Base-by-base conservation (phyloP, 2,329 filamentous ascomycete genomes). In the Emmonsiellopsis sp. region DNA sequence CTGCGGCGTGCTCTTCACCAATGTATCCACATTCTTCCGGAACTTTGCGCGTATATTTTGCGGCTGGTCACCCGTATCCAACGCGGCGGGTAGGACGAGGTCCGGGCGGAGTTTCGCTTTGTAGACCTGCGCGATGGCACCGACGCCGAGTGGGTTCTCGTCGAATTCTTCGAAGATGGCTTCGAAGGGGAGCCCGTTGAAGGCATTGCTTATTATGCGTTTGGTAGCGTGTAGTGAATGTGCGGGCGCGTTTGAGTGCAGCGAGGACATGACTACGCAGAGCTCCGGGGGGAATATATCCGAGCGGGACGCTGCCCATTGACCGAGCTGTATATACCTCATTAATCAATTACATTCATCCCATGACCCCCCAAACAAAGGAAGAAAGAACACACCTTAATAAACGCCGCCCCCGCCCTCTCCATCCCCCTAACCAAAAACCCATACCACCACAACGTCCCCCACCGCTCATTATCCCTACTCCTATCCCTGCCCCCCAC, bases 151-250 rank as follows among this genome's bases (percentile, higher is more conserved):
- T 0, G 93, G 93, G 60, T 78, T 83, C 70, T 94, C 88, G 31
- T 96, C 79, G 61, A 98, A 98, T 67, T 97, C 93, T 32, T 95
- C 89, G 62, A 98, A 98, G 55, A 98, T 96, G 5, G 95, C 88
- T 10, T 92, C 84, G 59, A 98, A 96, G 0, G 71, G 63, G 53
- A 87, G 79, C 1, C 87, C 89, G 54, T 84, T 82, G 65, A 98
- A 98, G 0, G 93, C 91, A 37, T 82, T 81, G 60, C 83, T 79
- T 30, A 98, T 85, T 2, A 84, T 97, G 59, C 77, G 76, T 67
- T 88, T 90, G 0, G 93, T 96, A 26, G 82, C 79, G 48, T 81
- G 78, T 51, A 98, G 76, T 0, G 91, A 90, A 70, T 98, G 93
- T 1, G 93, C 91, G 0, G 92, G 91, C 0, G 93, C 92, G 67